A percentile compares a stretch with the other conserved stretches of the same genome.
phyloP scores from a whole-genome alignment of 139 green algal species.

The Bryopsis sp. region DNA sequence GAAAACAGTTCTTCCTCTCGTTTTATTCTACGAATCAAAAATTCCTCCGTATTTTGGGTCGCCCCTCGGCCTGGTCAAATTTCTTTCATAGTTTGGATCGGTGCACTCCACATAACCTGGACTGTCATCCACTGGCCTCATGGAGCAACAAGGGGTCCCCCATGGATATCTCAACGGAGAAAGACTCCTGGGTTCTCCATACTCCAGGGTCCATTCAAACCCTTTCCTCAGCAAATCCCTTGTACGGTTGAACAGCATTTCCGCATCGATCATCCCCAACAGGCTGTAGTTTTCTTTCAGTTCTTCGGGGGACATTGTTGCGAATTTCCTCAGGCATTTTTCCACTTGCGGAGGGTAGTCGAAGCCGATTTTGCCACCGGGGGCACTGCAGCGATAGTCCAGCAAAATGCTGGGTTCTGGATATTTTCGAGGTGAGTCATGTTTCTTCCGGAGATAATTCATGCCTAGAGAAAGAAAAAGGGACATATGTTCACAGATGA shows the following conservation, averaged over 20 bases:
- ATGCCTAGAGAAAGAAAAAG: too few relatives aligned
- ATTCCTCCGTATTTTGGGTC: not conserved
- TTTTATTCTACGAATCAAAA: too few relatives aligned
- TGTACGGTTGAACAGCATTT: not conserved
- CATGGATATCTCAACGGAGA: not conserved
- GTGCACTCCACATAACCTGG: not conserved
- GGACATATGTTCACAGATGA: too few relatives aligned
- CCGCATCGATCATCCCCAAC: not conserved
- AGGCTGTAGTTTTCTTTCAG: not conserved
- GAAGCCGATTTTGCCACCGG: not conserved
- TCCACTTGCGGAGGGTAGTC: not conserved
- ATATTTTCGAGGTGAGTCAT: not conserved
- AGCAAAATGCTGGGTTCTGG: not conserved
- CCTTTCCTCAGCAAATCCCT: not conserved
- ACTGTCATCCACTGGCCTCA: not conserved
- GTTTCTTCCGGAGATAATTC: not conserved
- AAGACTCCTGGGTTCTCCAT: conserved; percentile 11
- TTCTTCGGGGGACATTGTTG: not conserved
- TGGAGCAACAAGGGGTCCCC: not conserved
- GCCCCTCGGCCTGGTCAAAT: not conserved
- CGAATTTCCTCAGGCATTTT: not conserved
- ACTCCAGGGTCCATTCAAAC: conserved; percentile 13
- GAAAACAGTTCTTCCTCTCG: too few relatives aligned
- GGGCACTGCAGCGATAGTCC: conserved; percentile 5
- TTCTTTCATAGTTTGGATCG: not conserved